Percentiles rank a stretch among this genome's conserved stretches.
phyloP scores from a whole-genome alignment of 2,329 filamentous ascomycete genomes.

The Colletotrichum euphorbiae region DNA sequence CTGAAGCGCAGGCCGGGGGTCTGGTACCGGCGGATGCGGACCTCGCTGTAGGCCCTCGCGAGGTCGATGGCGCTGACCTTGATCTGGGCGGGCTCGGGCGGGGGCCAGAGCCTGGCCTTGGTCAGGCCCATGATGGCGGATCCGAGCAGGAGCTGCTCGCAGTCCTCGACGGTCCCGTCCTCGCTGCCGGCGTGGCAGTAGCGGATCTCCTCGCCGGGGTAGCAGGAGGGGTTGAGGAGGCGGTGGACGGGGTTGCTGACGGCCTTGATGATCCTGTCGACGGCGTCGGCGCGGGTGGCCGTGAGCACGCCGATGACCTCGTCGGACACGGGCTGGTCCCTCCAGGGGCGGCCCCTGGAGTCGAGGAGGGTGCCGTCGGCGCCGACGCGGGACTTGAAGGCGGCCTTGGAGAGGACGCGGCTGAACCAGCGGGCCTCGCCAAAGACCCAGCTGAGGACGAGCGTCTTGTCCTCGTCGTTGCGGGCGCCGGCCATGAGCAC shows the following conservation, averaged over 20 bases:
- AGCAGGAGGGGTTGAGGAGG: conserved; percentile 35
- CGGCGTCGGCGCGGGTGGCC: conserved; percentile 32
- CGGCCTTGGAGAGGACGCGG: conserved; percentile 34
- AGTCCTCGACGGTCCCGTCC: conserved; percentile 35
- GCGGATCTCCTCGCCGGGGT: conserved; percentile 33
- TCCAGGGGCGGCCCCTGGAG: conserved; percentile 33
- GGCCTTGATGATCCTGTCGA: conserved; percentile 37
- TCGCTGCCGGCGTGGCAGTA: conserved; percentile 37
- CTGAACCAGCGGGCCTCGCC: conserved; percentile 37
- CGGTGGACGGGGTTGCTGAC: conserved; percentile 39
- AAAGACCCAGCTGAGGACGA: conserved; percentile 37
- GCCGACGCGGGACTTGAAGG: conserved; percentile 33
- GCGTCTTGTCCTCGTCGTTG: conserved; percentile 39
- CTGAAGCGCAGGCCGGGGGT: conserved; percentile 36
- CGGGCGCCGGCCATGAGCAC: conserved; percentile 37
- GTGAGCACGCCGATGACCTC: conserved; percentile 35
- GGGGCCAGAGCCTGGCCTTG: conserved; percentile 32
- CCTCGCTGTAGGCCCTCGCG: conserved; percentile 30
- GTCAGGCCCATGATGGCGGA: conserved; percentile 39
- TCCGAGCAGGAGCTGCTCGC: conserved; percentile 37
- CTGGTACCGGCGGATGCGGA: conserved; percentile 38
- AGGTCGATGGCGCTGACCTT: conserved; percentile 39
- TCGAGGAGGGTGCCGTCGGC: conserved; percentile 31
- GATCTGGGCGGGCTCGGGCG: conserved; percentile 29
- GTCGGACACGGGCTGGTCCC: conserved; percentile 31